Percentiles rank a stretch among this genome's conserved stretches.
Evolutionary conservation across 768 basidiomycete species (phyloP).

Genomic region (Zangia roseola): DNA sequence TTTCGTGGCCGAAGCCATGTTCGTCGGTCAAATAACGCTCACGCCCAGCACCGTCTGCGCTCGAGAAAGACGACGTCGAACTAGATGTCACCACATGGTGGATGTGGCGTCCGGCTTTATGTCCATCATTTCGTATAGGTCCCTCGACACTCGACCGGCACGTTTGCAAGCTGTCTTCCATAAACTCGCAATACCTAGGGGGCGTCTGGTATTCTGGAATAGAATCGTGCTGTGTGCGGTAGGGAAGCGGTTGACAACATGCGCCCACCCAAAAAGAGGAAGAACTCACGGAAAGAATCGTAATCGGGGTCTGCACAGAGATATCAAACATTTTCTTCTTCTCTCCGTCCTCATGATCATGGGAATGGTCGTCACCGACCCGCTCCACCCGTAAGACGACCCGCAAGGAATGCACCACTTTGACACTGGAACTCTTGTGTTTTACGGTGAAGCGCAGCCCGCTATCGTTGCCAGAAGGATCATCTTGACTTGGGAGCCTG

Average conservation of each 20-base stretch:
- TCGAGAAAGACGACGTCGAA: constrained; percentile 33
- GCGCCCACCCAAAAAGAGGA: neutral
- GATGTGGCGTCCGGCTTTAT: constrained; percentile 21
- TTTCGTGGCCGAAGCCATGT: neutral
- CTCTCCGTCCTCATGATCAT: constrained; percentile 59
- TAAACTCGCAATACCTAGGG: constrained; percentile 63
- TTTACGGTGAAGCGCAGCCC: constrained; percentile 74
- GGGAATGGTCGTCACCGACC: constrained; percentile 61
- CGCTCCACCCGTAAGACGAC: constrained; percentile 79
- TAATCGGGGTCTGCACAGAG: constrained; percentile 81
- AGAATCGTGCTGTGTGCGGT: constrained; percentile 65
- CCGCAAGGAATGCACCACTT: constrained; percentile 76
- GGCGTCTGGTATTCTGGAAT: constrained; percentile 76
- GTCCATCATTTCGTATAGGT: neutral
- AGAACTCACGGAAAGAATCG: constrained; percentile 78
- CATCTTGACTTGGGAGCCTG: constrained; percentile 19
- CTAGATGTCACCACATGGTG: constrained; percentile 26
- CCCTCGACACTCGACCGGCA: constrained; percentile 30
- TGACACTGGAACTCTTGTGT: constrained; percentile 62
- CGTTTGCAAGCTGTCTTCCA: constrained; percentile 21
- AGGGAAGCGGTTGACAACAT: neutral
- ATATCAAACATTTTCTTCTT: constrained; percentile 85
- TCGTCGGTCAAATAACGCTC: neutral
- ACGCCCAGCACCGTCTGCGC: neutral
- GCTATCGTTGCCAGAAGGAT: neutral